phyloP scores from a whole-genome alignment of 2,329 filamentous ascomycete genomes.

The Aspergillus ruber region DNA sequence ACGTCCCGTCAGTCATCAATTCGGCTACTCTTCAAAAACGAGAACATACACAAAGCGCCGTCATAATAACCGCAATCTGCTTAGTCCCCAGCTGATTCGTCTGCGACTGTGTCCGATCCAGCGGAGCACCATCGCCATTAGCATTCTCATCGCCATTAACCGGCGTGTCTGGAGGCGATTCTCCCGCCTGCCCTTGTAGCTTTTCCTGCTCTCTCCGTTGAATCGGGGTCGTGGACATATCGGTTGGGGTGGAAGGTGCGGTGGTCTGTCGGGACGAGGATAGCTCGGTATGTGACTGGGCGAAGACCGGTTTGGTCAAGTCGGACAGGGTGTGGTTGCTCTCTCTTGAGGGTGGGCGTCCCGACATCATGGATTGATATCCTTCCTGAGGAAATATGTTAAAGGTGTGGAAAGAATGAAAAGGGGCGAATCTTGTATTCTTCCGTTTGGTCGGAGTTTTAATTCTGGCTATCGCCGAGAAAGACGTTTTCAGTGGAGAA shows the following conservation, averaged over 20 bases:
- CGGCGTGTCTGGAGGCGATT: not conserved
- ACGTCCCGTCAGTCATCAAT: conserved; percentile 7
- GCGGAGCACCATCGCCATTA: conserved; percentile 11
- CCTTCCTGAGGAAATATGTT: too few species aligned
- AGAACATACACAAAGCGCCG: conserved; percentile 33
- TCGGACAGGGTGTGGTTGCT: not conserved
- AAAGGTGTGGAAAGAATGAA: not conserved
- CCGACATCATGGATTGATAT: not conserved
- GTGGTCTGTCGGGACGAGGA: not conserved
- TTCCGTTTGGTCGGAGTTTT: not conserved
- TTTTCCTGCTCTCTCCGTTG: not conserved
- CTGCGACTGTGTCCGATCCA: conserved; percentile 31
- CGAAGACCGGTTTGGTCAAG: not conserved
- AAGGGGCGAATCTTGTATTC: not conserved
- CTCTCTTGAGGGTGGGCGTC: not conserved
- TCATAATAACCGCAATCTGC: conserved; percentile 37
- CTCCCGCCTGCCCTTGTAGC: not conserved
- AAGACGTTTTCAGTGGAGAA: not conserved
- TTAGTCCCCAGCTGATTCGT: conserved; percentile 34
- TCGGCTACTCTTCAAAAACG: not conserved
- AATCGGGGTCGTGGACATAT: not conserved
- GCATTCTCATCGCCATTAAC: conserved; percentile 7
- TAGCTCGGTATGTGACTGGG: not conserved
- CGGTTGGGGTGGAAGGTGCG: not conserved
- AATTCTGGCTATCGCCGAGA: not conserved